Conservation (phyloP, 2,329 filamentous ascomycete genomes). For the Phyllosticta citrichinensis region DNA sequence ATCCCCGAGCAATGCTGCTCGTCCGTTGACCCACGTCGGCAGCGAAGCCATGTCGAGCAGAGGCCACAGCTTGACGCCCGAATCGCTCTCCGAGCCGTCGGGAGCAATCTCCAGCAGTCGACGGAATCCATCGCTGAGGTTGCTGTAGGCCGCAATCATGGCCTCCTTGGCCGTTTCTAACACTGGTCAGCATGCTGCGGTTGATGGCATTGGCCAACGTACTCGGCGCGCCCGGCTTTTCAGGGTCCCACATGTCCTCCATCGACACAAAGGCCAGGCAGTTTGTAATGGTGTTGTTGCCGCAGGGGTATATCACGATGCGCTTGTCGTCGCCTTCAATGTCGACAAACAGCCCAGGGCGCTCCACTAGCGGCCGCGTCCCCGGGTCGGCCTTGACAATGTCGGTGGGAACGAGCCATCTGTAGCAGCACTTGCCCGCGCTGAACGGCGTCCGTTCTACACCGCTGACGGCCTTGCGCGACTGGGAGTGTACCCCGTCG, state of each 20-base stretch:
- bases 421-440: constrained; percentile 48
- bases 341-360: constrained; percentile 34
- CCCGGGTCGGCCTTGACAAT: constrained; percentile 30
- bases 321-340: constrained; percentile 34
- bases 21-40: constrained; percentile 44
- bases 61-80: constrained; percentile 26
- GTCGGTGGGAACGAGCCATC: constrained; percentile 44
- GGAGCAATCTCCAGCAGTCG: constrained; percentile 31
- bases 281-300: constrained; percentile 39
- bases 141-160: constrained; percentile 23
- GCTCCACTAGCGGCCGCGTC: constrained; percentile 28
- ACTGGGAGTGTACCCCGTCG: constrained; percentile 39
- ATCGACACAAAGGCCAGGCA: constrained; percentile 17
- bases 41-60: constrained; percentile 47
- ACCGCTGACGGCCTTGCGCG: constrained; percentile 20
- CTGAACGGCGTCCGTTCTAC: constrained; percentile 30
- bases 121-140: constrained; percentile 21
- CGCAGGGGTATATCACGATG: constrained; percentile 39
- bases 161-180: constrained; percentile 29
- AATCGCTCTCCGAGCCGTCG: constrained; percentile 15
- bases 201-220: background rate
- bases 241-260: background rate
- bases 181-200: background rate
- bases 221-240: background rate
- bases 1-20: constrained; percentile 52